phyloP scores from a whole-genome alignment of 73 alveolate genomes.

The Paramecium tetraurelia region DNA sequence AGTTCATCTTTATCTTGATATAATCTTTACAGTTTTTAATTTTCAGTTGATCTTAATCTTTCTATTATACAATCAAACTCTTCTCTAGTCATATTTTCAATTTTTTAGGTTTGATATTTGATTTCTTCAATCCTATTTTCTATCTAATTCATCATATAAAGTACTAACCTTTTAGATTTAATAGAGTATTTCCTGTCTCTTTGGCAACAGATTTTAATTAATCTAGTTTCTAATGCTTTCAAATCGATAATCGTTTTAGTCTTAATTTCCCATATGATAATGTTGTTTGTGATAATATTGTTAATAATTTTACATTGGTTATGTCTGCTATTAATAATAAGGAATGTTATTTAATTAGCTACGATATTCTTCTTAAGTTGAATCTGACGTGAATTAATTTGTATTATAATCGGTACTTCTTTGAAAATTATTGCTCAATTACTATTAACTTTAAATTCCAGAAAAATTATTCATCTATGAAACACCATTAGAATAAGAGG shows the following conservation, averaged over 20 bases:
- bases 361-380: background rate
- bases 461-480: background rate
- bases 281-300: background rate
- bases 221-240: background rate
- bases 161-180: slow-evolving; percentile 5
- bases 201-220: background rate
- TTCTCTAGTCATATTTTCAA: slow-evolving; percentile 2
- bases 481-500: background rate
- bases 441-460: background rate
- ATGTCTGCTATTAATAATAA: background rate
- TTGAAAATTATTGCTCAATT: background rate
- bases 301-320: background rate
- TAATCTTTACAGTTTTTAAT: background rate
- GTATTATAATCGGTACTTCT: background rate
- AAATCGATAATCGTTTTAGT: background rate
- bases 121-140: background rate
- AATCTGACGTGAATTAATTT: background rate
- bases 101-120: background rate
- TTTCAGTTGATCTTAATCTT: background rate
- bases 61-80: background rate
- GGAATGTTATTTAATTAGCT: background rate
- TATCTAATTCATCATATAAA: background rate
- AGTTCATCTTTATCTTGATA: background rate
- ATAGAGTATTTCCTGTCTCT: background rate
- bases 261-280: background rate